Evolutionary conservation across 768 basidiomycete genomes (phyloP).

Genomic region (Epithele typhae): DNA sequence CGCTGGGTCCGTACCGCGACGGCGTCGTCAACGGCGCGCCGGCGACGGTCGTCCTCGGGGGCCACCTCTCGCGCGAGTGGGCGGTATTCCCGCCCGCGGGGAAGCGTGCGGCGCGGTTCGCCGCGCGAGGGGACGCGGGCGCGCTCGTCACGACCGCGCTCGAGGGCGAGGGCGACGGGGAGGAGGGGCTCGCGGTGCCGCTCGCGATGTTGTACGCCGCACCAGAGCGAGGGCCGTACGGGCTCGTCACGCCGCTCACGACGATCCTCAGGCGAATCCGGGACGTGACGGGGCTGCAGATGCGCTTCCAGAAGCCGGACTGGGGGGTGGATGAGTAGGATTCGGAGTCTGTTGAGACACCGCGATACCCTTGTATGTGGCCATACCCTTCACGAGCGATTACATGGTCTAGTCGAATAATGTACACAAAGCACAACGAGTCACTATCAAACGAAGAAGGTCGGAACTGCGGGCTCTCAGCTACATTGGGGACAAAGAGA

Average conservation of each 20-base stretch:
- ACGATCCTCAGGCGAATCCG: conserved; percentile 13
- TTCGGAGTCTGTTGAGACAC: too few relatives aligned
- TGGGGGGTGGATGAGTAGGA: too few relatives aligned
- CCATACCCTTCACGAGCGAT: too few relatives aligned
- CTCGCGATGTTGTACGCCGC: conserved; percentile 11
- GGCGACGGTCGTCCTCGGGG: conserved; percentile 11
- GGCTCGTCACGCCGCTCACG: conserved; percentile 13
- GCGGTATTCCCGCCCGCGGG: conserved; percentile 11
- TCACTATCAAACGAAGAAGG: too few relatives aligned
- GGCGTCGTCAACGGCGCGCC: conserved; percentile 17
- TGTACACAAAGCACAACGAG: too few relatives aligned
- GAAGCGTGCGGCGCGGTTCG: conserved; percentile 1
- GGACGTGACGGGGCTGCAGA: conserved; percentile 15
- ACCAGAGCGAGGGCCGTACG: conserved; percentile 16
- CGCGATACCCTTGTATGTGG: too few relatives aligned
- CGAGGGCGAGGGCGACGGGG: neutral
- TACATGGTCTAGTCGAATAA: too few relatives aligned
- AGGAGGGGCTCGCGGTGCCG: neutral
- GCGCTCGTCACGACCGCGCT: conserved; percentile 7
- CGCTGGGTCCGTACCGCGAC: conserved; percentile 13
- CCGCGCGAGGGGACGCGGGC: conserved; percentile 14
- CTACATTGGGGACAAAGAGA: too few relatives aligned
- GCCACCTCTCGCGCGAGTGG: conserved; percentile 13
- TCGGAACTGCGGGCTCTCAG: too few relatives aligned
- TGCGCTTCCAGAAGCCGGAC: conserved; percentile 11